These are phyloP conservation scores for Psidium guajava DNA, from an alignment of 345 rosid genomes.

Conservation along the genomic window DNA sequence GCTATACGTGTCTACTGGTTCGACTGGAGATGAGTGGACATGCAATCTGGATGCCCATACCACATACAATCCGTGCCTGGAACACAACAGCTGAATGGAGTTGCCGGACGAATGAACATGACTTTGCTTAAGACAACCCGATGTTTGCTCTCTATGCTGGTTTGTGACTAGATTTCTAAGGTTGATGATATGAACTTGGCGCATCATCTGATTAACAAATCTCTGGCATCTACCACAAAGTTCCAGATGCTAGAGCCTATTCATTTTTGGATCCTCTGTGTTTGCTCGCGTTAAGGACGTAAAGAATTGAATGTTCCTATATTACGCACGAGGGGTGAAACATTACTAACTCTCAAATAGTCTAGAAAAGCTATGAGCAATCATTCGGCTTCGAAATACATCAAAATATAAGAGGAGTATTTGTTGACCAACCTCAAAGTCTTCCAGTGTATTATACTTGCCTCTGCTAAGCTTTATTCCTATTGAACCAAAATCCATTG, in stretches of 20 bases:
- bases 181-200: not conserved
- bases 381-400: not conserved
- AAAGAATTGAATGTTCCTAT: not conserved
- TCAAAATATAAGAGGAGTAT: not conserved
- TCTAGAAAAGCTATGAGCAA: not conserved
- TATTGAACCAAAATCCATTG: conserved; percentile 24
- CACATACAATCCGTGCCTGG: too few species aligned
- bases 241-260: not conserved
- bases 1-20: too few species aligned
- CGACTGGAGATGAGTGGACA: too few species aligned
- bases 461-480: conserved; percentile 11
- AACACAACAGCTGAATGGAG: too few species aligned
- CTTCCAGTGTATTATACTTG: conserved; percentile 7
- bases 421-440: conserved; percentile 19
- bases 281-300: not conserved
- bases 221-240: not conserved
- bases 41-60: too few species aligned
- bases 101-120: not conserved
- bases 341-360: not conserved
- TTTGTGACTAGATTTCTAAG: too few species aligned
- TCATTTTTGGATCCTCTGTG: not conserved
- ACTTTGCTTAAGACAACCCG: not conserved
- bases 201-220: not conserved
- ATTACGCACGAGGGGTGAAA: not conserved
- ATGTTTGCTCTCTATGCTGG: not conserved